Percentiles rank a stretch among this genome's conserved stretches.
Conservation (phyloP, 2,329 filamentous ascomycete genomes). For the Fusarium bactridioides region DNA sequence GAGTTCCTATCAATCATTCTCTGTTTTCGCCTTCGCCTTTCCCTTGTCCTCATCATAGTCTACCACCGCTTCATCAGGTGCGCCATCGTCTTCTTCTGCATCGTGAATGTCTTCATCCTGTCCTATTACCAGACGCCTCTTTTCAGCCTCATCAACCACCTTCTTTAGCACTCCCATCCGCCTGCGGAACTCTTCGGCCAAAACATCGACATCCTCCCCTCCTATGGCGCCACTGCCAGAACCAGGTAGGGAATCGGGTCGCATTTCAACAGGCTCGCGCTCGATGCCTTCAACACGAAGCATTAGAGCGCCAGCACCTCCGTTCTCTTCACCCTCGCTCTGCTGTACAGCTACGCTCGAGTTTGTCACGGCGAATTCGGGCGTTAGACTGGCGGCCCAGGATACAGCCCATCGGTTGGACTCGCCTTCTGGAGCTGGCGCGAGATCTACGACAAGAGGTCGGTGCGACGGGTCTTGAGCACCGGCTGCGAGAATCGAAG, state of each 20-base stretch:
- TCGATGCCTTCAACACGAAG: constrained; percentile 51
- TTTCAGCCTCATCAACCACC: constrained; percentile 62
- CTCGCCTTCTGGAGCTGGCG: constrained; percentile 47
- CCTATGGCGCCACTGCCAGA: constrained; percentile 45
- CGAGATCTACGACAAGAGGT: constrained; percentile 64
- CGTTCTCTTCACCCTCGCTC: constrained; percentile 45
- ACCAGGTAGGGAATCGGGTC: constrained; percentile 38
- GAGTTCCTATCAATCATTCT: constrained; percentile 11
- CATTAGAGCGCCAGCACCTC: constrained; percentile 41
- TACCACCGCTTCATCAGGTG: constrained; percentile 27
- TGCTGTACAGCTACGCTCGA: constrained; percentile 55
- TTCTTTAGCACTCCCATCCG: constrained; percentile 63
- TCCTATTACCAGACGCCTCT: constrained; percentile 48
- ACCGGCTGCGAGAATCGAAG: constrained; percentile 74
- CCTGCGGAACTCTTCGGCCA: constrained; percentile 66
- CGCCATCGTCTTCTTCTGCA: constrained; percentile 12
- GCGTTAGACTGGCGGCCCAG: constrained; percentile 75
- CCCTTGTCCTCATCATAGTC: constrained; percentile 30
- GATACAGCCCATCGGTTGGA: constrained; percentile 63
- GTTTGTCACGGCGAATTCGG: constrained; percentile 72
- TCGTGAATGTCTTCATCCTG: constrained; percentile 10
- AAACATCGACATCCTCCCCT: constrained; percentile 57
- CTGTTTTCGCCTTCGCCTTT: constrained; percentile 12
- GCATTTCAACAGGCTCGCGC: constrained; percentile 46
- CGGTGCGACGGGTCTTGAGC: constrained; percentile 52